Base-by-base conservation (phyloP, 768 basidiomycete genomes). In the Lactifluus piperatus region DNA sequence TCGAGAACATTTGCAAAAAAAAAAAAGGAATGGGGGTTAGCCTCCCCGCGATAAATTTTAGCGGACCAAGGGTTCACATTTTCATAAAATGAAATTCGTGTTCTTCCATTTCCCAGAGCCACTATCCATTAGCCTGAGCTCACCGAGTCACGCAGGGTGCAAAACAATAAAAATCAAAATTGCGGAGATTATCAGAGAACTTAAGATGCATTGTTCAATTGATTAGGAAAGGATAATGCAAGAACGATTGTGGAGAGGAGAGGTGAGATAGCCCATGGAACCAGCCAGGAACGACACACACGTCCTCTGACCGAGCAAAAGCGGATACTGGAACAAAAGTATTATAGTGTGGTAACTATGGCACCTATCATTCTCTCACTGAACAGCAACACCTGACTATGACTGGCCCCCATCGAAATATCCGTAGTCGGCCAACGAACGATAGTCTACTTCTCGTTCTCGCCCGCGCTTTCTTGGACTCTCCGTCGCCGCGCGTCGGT, bases 401-500 rank as follows among this genome's bases (percentile, higher is more conserved):
- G 26, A 22, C 27, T 45, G 59, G 29, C 20, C 16, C 16, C 20
- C 43, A 44, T 44, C 27, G 29, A 36, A n/a, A 16, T 61, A 56
- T 46, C 43, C 60, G 14, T 61, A 46, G 37, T 47, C 54, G 4
- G 44, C 55, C 50, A 61, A 32, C 3, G 54, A 26, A 5, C 29
- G 55, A 41, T 52, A 51, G 36, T 61, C 60, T 7, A 51, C 60
- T 36, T 61, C 54, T 26, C 60, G 44, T 32, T 14, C 36, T 27
- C n/a, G 30, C 26, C n/a, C 36, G 27, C 13, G 29, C 60, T 45
- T 51, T 32, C 44, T 51, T 11, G 50, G 13, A 8, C 26, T 46
- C 54, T 61, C 60, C 27, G 60, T 56, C 14, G 43, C 60, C 20
- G 60, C 50, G 24, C 54, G 54, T 11, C 24, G 56, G 30, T 56